Base-by-base conservation (phyloP, 495 filamentous ascomycete species). In the Penicillium samsonianum region DNA sequence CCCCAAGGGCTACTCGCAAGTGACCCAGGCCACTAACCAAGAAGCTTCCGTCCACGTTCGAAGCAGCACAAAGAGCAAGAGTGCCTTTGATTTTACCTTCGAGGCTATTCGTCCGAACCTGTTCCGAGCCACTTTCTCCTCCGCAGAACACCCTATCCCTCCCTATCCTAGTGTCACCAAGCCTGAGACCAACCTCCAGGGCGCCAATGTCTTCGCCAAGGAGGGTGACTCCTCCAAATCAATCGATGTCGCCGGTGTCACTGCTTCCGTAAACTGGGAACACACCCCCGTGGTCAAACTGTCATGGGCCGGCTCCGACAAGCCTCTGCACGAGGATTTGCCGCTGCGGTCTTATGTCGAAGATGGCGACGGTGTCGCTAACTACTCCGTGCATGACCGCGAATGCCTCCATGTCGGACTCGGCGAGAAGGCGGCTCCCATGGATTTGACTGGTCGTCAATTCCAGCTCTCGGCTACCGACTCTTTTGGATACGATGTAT, bases 371-470 rank as follows among this genome's bases (percentile, higher is more conserved):
- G 85, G 86, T 23, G 67, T 87, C 47, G 78, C 84, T 4, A 81
- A 85, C 67, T 87, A 89, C 67, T 83, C 77, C 10, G 65, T 69
- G 26, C 83, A 86, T 61, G 81, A 86, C 55, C 71, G 74, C 25
- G 68, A 79, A 33, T 82, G 77, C 30, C 72, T 90, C 0, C 82
- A 90, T 62, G 80, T 89, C 25, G 86, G 87, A 2, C 70, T 90
- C 2, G 86, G 87, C 7, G 87, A 90, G 68, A 89, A 88, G 66
- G 73, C 82, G 19, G 85, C 84, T 1, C 87, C 87, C 0, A 88
- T 90, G 84, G 79, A 90, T 62, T 77, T 90, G n/a, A 82, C 75
- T 7, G 83, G 83, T 42, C 82, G 87, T 4, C 75, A 81, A 53
- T 89, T 88, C 68, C 78, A 77, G 38, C 77, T 90, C 47, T 81